Evolutionary conservation across 768 basidiomycete species (phyloP), one percentile per base, ranked within the genome.

Genomic region (Tylopilus felleus): DNA sequence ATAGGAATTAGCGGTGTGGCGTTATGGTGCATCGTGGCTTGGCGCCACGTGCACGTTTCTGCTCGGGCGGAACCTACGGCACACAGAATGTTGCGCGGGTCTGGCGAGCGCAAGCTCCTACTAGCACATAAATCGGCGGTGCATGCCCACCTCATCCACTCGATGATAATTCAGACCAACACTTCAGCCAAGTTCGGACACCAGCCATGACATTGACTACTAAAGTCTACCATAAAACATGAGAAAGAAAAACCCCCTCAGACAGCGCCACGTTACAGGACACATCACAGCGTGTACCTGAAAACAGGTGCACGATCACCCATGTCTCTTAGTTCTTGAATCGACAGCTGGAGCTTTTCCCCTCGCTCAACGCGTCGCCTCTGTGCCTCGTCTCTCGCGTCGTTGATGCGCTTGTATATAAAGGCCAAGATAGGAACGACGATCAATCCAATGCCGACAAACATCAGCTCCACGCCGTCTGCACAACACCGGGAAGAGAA

Each of bases 381-480:
- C 23, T n/a, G 25, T 3, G 47, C 60, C 14, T 39, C 44, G 7
- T 85, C 85, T 33, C 85, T 73, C 51, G 70, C 68, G 10, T 67
- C 63, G 65, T 88, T 88, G 68, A 86, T 83, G 36, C 74, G 74
- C 35, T 49, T 76, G 63, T 88, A 88, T 2, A 68, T 42, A 7
- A 83, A 33, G 6, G 80, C 74, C 12, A 77, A 71, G 22, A 80
- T 67, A 0, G 81, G 81, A 1, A 83, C 59, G 27, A 67, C 63
- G 8, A 86, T 72, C 60, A 86, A 71, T 0, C 86, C 85, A 29
- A 89, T 82, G 4, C 80, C 80, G 19, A 86, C 76, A 53, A 87
- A 85, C 82, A 84, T 84, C 21, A 88, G 71, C 65, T 85, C 84
- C 14, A 85, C 47, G 1, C 72, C 83, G 60, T 86, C 85, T 86